Conservation (phyloP, 2,329 filamentous ascomycete species). For the Trichoderma hamatum region DNA sequence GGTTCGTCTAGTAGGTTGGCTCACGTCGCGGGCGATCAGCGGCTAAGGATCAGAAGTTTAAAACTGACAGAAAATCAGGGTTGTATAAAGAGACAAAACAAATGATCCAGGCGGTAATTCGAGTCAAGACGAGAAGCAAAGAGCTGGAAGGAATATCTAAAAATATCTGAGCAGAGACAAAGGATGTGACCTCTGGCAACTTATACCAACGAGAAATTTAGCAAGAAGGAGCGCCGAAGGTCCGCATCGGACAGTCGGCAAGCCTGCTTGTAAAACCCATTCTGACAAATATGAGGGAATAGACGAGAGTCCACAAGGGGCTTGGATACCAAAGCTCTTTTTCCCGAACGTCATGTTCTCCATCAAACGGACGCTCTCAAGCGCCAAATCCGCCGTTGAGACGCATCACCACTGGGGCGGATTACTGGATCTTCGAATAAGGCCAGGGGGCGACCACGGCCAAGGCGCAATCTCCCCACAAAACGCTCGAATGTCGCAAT, state of each 20-base stretch:
- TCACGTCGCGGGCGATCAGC: not conserved
- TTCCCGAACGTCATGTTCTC: conserved; percentile 9
- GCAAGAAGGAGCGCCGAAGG: conserved; percentile 8
- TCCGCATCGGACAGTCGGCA: conserved; percentile 14
- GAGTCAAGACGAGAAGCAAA: not conserved
- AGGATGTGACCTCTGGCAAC: not conserved
- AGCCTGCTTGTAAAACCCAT: not conserved
- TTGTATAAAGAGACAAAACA: not conserved
- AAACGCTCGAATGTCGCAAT: conserved; percentile 25
- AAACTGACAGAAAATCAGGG: not conserved
- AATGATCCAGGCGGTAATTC: not conserved
- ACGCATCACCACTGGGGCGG: conserved; percentile 3
- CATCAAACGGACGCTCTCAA: not conserved
- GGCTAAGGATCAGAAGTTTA: not conserved
- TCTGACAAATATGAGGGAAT: conserved; percentile 18
- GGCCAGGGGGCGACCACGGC: conserved; percentile 4
- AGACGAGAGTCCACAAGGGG: not conserved
- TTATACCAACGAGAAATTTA: not conserved
- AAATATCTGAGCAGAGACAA: not conserved
- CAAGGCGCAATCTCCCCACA: conserved; percentile 17
- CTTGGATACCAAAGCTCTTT: not conserved
- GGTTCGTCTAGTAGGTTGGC: conserved; percentile 6
- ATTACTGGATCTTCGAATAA: conserved; percentile 13
- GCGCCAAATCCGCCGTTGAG: conserved; percentile 7
- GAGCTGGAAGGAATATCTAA: not conserved